Evolutionary conservation across 306 rosid genomes (phyloP).

Genomic region (Bauhinia variegata): DNA sequence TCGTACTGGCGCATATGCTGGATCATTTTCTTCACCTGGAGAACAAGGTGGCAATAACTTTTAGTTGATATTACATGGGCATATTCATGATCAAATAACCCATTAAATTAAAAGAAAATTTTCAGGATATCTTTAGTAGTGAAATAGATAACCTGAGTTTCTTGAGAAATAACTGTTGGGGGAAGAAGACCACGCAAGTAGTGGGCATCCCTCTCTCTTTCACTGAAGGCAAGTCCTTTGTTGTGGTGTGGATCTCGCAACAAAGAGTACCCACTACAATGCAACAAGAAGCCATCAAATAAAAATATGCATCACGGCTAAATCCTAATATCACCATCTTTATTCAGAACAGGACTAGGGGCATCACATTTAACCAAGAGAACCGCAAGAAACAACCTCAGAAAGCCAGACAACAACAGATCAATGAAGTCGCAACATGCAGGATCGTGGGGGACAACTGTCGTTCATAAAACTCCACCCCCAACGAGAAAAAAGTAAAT

Average conservation of each 20-base stretch:
- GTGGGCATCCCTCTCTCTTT: slow-evolving; percentile 90
- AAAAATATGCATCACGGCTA: slow-evolving; percentile 17
- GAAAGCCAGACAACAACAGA: no score
- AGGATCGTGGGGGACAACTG: no score
- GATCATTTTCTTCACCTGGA: slow-evolving; percentile 83
- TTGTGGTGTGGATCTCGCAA: slow-evolving; percentile 91
- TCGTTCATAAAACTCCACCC: no score
- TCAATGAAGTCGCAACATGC: no score
- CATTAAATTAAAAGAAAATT: not conserved
- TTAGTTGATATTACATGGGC: slow-evolving; percentile 1
- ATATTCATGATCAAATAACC: not conserved
- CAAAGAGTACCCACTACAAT: slow-evolving; percentile 74
- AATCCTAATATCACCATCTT: not conserved
- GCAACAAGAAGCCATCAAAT: slow-evolving; percentile 19
- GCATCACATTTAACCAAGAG: slow-evolving; percentile 9
- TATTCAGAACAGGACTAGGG: not conserved
- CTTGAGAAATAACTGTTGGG: slow-evolving; percentile 71
- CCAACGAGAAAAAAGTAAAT: no score
- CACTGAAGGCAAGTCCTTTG: slow-evolving; percentile 94
- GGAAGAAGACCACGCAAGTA: slow-evolving; percentile 95
- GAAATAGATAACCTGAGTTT: slow-evolving; percentile 68
- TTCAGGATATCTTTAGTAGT: slow-evolving; percentile 19
- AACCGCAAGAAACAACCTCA: no score
- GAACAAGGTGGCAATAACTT: slow-evolving; percentile 22
- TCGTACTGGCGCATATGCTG: slow-evolving; percentile 74